Conservation (phyloP, 2,329 filamentous ascomycete species). For the Venturia effusa region DNA sequence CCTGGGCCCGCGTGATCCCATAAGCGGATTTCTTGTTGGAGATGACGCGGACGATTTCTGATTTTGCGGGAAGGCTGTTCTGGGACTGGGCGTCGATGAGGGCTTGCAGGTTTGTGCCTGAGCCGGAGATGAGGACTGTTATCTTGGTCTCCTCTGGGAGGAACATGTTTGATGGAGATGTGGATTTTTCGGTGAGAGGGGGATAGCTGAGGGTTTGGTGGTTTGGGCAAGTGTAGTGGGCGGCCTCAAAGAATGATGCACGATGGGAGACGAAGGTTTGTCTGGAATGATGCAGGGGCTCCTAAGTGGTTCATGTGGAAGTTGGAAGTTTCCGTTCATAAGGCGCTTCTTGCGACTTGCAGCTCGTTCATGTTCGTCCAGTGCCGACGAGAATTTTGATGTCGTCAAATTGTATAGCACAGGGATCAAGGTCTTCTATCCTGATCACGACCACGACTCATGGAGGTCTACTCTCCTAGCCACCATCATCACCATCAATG, state of each 20-base stretch:
- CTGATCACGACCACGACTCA: not conserved
- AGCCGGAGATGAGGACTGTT: slow-evolving; percentile 29
- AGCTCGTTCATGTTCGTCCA: not conserved
- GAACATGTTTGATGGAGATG: not conserved
- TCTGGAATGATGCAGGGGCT: not conserved
- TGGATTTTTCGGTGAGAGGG: too few species aligned
- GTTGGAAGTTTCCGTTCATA: too few species aligned
- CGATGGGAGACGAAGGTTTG: too few species aligned
- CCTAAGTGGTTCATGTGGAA: too few species aligned
- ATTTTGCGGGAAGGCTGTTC: slow-evolving; percentile 34
- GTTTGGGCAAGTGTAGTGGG: too few species aligned
- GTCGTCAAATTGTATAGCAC: not conserved
- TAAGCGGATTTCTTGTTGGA: slow-evolving; percentile 55
- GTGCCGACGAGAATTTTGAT: not conserved
- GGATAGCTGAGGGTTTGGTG: too few species aligned
- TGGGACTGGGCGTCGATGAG: slow-evolving; percentile 50
- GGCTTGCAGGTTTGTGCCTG: slow-evolving; percentile 69
- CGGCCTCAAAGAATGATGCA: not conserved
- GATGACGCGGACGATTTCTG: slow-evolving; percentile 51
- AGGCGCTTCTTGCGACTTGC: not conserved
- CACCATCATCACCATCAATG: not conserved
- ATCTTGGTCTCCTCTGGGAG: not conserved
- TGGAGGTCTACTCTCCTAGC: not conserved
- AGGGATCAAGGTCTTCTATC: not conserved
- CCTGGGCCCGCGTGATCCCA: slow-evolving; percentile 50